Evolutionary conservation across 352 stramenopile species (phyloP).

Genomic region (Pythium brachiatum): DNA sequence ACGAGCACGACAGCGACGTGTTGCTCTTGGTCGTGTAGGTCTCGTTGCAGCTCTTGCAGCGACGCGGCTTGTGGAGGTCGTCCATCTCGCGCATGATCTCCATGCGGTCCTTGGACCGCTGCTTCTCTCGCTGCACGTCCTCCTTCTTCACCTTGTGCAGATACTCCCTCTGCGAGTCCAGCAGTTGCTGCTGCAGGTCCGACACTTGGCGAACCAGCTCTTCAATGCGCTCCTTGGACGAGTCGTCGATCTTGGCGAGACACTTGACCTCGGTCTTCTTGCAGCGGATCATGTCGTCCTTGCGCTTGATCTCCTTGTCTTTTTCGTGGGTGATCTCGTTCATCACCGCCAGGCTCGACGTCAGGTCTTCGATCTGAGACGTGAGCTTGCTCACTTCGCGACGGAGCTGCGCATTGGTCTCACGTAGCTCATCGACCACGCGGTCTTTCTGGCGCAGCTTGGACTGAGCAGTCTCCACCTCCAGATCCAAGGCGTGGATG

Average conservation of each 20-base stretch:
- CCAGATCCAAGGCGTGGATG: slow-evolving; percentile 70
- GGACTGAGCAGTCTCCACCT: slow-evolving; percentile 71
- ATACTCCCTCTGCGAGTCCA: slow-evolving; percentile 82
- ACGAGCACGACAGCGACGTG: slow-evolving; percentile 77
- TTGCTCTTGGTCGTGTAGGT: slow-evolving; percentile 82
- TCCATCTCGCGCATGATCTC: slow-evolving; percentile 78
- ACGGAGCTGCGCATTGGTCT: slow-evolving; percentile 57
- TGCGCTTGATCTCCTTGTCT: slow-evolving; percentile 55
- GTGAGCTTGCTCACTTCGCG: slow-evolving; percentile 60
- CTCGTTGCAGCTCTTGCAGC: slow-evolving; percentile 82
- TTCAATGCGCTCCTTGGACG: slow-evolving; percentile 76
- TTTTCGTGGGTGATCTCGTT: slow-evolving; percentile 58
- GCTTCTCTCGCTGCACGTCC: slow-evolving; percentile 62
- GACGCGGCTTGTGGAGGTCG: slow-evolving; percentile 62
- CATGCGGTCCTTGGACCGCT: slow-evolving; percentile 54
- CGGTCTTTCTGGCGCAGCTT: slow-evolving; percentile 77
- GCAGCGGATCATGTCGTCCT: slow-evolving; percentile 57
- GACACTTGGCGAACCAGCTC: slow-evolving; percentile 69
- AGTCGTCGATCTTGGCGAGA: slow-evolving; percentile 67
- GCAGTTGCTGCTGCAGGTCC: slow-evolving; percentile 64
- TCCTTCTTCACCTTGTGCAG: slow-evolving; percentile 80
- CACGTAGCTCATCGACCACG: slow-evolving; percentile 62
- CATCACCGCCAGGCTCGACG: slow-evolving; percentile 43
- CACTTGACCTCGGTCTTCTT: slow-evolving; percentile 85
- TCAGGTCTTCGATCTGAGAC: slow-evolving; percentile 45